These are phyloP conservation scores for Tetrapisispora nanseiensis DNA, from an alignment of 805 yeast genomes.

Conservation along the genomic window DNA sequence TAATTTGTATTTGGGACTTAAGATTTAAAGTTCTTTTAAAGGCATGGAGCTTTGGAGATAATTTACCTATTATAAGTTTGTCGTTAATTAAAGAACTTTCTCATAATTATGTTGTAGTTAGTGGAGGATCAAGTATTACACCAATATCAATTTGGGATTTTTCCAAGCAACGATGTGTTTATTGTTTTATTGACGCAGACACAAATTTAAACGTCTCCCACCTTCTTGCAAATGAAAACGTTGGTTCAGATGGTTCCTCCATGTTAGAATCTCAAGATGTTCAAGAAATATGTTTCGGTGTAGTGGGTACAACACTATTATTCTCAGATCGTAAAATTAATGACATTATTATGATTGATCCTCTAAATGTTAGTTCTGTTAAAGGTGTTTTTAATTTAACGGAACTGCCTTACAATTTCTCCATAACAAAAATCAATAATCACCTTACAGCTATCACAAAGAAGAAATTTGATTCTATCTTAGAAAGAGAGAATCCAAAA, in stretches of 20 bases:
- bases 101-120: conserved; percentile 39
- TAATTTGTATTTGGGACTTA: conserved; percentile 72
- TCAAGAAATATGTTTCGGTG: conserved; percentile 3
- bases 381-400: conserved; percentile 5
- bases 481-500: background rate
- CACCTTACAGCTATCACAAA: conserved; percentile 12
- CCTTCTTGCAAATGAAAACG: conserved; percentile 11
- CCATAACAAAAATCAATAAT: conserved; percentile 14
- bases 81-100: conserved; percentile 23
- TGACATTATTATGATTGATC: conserved; percentile 14
- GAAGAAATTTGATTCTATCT: background rate
- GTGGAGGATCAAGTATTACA: conserved; percentile 55
- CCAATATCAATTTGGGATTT: conserved; percentile 71
- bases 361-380: conserved; percentile 8
- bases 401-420: conserved; percentile 6
- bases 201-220: conserved; percentile 16
- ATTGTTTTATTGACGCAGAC: conserved; percentile 28
- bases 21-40: conserved; percentile 53
- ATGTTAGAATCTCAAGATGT: background rate
- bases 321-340: conserved; percentile 12
- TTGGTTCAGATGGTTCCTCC: no score
- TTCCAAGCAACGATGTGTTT: conserved; percentile 49
- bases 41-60: conserved; percentile 49
- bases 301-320: conserved; percentile 10
- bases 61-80: conserved; percentile 42